Evolutionary conservation across 148 eudicot species (phyloP).

Genomic region (Rhododendron molle): DNA sequence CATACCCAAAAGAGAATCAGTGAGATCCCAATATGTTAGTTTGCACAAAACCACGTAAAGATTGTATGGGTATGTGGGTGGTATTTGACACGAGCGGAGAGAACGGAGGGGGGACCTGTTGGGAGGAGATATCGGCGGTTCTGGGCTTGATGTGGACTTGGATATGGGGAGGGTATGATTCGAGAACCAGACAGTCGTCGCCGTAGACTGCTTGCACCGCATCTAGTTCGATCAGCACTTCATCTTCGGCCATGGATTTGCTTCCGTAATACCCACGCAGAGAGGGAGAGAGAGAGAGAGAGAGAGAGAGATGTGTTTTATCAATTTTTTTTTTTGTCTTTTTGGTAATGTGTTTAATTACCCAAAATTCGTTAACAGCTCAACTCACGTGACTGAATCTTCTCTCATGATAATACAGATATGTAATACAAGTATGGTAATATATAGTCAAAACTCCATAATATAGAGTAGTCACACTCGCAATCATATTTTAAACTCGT

Average conservation of each 20-base stretch:
- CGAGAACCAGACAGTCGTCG: constrained; percentile 56
- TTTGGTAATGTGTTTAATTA: no score
- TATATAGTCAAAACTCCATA: no score
- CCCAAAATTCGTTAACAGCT: no score
- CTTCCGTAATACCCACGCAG: not conserved
- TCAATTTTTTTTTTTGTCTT: no score
- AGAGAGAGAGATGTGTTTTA: not conserved
- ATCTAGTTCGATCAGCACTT: constrained; percentile 55
- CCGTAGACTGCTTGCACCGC: constrained; percentile 82
- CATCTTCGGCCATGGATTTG: constrained; percentile 52
- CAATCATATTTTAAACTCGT: no score
- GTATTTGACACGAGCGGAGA: not conserved
- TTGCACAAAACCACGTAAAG: not conserved
- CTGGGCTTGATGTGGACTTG: constrained; percentile 67
- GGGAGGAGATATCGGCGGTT: constrained; percentile 72
- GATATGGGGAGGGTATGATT: constrained; percentile 62
- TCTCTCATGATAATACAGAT: no score
- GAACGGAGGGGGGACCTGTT: constrained; percentile 48
- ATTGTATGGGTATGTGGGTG: not conserved
- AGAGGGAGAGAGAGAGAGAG: not conserved
- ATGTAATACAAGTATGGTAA: no score
- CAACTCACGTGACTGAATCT: no score
- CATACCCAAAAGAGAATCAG: not conserved
- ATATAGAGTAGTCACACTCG: no score
- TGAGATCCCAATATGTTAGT: not conserved